phyloP scores from a whole-genome alignment of 1,284 basidiomycete genomes.

The Veloboletus limbatus region DNA sequence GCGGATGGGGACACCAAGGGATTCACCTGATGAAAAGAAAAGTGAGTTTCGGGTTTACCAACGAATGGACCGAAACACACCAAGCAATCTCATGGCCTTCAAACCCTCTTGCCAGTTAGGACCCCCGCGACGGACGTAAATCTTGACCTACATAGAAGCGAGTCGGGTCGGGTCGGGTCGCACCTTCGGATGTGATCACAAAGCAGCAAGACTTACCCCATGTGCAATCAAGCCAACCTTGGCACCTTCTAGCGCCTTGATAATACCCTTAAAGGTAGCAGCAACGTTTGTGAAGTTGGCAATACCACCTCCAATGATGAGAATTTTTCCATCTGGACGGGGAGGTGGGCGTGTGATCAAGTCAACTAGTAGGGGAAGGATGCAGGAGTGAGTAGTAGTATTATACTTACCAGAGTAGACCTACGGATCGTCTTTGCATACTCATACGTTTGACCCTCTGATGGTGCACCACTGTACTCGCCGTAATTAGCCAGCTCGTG shows the following conservation, averaged over 20 bases:
- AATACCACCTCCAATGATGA: slow-evolving; percentile 99
- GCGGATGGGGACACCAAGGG: slow-evolving; percentile 94
- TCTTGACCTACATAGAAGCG: slow-evolving; percentile 59
- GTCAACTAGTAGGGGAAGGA: slow-evolving; percentile 63
- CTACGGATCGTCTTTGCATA: slow-evolving; percentile 96
- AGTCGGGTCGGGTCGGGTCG: background rate
- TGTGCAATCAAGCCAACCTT: slow-evolving; percentile 83
- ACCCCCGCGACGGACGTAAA: slow-evolving; percentile 97
- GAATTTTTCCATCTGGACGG: slow-evolving; percentile 88
- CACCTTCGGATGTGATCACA: background rate
- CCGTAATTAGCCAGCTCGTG: slow-evolving; percentile 99
- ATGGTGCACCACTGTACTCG: slow-evolving; percentile 98
- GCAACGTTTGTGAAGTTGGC: slow-evolving; percentile 99
- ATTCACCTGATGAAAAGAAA: slow-evolving; percentile 56
- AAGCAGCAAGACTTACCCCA: slow-evolving; percentile 23
- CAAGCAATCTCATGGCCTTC: slow-evolving; percentile 97
- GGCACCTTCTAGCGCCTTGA: slow-evolving; percentile 94
- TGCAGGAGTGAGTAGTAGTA: background rate
- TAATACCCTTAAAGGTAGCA: slow-evolving; percentile 99
- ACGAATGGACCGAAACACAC: slow-evolving; percentile 15
- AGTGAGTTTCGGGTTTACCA: background rate
- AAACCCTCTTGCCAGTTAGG: slow-evolving; percentile 99
- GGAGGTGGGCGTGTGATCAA: slow-evolving; percentile 91
- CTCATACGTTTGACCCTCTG: slow-evolving; percentile 98
- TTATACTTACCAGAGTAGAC: slow-evolving; percentile 28